Conservation (phyloP, 306 rosid genomes). For the Crotalaria pallida region DNA sequence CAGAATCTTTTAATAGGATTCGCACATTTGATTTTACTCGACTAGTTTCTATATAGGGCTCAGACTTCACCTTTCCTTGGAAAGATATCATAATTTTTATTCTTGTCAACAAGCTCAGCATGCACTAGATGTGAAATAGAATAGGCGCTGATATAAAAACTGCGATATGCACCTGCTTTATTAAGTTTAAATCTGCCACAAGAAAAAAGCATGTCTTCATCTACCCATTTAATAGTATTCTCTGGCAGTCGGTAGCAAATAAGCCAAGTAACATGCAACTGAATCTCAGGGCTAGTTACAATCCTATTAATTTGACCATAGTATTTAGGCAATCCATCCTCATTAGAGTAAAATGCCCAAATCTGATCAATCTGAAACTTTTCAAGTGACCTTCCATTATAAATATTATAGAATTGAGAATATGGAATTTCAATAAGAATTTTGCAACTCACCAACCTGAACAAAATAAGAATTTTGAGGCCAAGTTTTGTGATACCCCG, state of each 20-base stretch:
- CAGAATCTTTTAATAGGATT: too few species aligned
- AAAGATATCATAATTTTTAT: conserved; percentile 34
- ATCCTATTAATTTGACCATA: conserved; percentile 56
- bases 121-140: conserved; percentile 66
- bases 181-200: conserved; percentile 56
- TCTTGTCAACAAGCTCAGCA: conserved; percentile 31
- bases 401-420: conserved; percentile 69
- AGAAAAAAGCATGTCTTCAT: conserved; percentile 44
- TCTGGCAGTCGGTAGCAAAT: conserved; percentile 40
- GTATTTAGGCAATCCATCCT: conserved; percentile 85
- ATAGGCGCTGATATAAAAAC: conserved; percentile 26
- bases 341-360: conserved; percentile 91
- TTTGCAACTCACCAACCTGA: too few species aligned
- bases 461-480: too few species aligned
- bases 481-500: too few species aligned
- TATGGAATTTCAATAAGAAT: conserved; percentile 61
- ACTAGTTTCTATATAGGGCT: conserved; percentile 85
- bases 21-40: conserved; percentile 34
- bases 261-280: conserved; percentile 62
- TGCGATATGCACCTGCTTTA: conserved; percentile 4
- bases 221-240: conserved; percentile 43
- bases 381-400: conserved; percentile 39
- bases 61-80: conserved; percentile 79
- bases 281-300: conserved; percentile 23
- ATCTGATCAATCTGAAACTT: conserved; percentile 68